Percentiles rank a stretch among this genome's conserved stretches.
Evolutionary conservation across 305 asterid genomes (phyloP).

Genomic region (Fraxinus greggii): DNA sequence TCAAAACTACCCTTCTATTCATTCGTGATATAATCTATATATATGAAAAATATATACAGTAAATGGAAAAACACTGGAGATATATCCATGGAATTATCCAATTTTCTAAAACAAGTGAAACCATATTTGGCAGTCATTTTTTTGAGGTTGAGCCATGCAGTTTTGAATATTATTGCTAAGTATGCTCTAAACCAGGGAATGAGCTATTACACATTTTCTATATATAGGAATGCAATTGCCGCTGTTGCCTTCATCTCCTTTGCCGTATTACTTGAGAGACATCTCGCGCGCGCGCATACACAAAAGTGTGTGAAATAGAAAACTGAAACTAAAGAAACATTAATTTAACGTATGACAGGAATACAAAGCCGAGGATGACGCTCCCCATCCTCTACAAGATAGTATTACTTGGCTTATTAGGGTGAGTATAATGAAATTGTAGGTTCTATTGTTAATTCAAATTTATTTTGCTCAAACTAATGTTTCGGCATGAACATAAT

Average conservation of each 20-base stretch:
- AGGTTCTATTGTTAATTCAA: neutral
- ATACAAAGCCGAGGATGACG: slow-evolving; percentile 64
- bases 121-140: slow-evolving; percentile 53
- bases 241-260: slow-evolving; percentile 49
- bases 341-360: slow-evolving; percentile 38
- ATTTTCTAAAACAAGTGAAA: slow-evolving; percentile 31
- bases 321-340: neutral
- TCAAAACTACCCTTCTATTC: neutral
- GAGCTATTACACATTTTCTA: slow-evolving; percentile 55
- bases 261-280: slow-evolving; percentile 63
- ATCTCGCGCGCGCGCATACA: neutral
- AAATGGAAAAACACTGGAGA: too few species aligned
- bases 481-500: neutral
- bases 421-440: slow-evolving; percentile 37
- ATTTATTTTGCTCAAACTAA: neutral
- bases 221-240: slow-evolving; percentile 59
- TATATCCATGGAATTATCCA: neutral
- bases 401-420: slow-evolving; percentile 51
- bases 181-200: slow-evolving; percentile 61
- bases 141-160: slow-evolving; percentile 64
- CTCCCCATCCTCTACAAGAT: slow-evolving; percentile 49
- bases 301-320: neutral
- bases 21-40: neutral
- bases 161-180: slow-evolving; percentile 61
- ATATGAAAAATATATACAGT: too few species aligned